Percentiles rank a stretch among this genome's conserved stretches.
Conservation (phyloP, 352 stramenopile species). For the Phytophthora crassamura region DNA sequence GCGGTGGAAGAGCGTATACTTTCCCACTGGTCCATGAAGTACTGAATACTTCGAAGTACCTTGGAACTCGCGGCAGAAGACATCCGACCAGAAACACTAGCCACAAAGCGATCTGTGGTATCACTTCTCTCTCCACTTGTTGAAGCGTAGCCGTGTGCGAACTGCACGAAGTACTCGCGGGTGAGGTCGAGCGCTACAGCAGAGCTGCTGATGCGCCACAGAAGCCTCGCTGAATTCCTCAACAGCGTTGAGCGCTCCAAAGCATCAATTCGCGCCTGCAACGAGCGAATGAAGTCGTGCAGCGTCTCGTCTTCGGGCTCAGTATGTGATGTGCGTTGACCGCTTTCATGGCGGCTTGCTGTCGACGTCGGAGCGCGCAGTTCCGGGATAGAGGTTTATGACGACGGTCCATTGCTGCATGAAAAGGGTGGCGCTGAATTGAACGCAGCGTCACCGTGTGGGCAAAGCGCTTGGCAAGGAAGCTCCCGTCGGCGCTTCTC, state of each 20-base stretch:
- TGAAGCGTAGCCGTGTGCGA: conserved; percentile 40
- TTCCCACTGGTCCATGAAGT: conserved; percentile 51
- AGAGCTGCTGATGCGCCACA: conserved; percentile 43
- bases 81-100: conserved; percentile 29
- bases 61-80: conserved; percentile 46
- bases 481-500: too few species aligned
- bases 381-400: conserved; percentile 22
- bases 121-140: neutral
- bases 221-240: conserved; percentile 29
- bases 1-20: conserved; percentile 52
- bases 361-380: conserved; percentile 24
- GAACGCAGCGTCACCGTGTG: conserved; percentile 36
- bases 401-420: neutral
- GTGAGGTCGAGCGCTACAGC: conserved; percentile 35
- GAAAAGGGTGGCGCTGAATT: neutral
- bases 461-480: conserved; percentile 40
- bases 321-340: too few species aligned
- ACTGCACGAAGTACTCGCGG: conserved; percentile 42
- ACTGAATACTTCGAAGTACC: conserved; percentile 35
- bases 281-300: conserved; percentile 28
- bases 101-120: conserved; percentile 29
- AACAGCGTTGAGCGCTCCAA: conserved; percentile 42
- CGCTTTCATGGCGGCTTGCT: neutral
- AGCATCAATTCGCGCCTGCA: conserved; percentile 30
- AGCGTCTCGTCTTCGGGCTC: conserved; percentile 25